Base-by-base conservation (phyloP, 192 early-diverging fungal genomes). In the Polychytrium aggregatum region DNA sequence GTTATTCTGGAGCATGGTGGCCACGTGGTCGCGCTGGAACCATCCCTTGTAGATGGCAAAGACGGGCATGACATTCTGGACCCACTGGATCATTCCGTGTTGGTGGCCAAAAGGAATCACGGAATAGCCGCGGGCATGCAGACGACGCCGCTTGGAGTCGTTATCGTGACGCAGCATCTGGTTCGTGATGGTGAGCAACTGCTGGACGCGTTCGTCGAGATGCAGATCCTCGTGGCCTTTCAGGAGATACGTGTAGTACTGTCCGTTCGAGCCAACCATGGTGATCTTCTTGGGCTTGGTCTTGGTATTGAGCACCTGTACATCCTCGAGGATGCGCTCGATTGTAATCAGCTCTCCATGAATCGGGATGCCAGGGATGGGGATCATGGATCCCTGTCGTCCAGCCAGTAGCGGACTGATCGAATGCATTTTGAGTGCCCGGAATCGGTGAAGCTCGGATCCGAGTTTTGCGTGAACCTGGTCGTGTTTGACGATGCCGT, bases 1-100 rank as follows among this genome's bases (percentile, higher is more conserved):
- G 39, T 76, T 78, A 53, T 24, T 36, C 43, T 56, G 59, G 50
- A 84, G 63, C 53, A 78, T 34, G 37, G 79, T 69, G 3, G 60
- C 65, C 52, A 77, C 50, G 55, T 81, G 50, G 47, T 87, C 74
- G 4, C 74, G 74, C 52, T 78, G 71, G 60, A 87, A 82, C 88
- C 86, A 88, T 33, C 74, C 71, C 33, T 80, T 76, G 45, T 83
- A 87, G 18, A 88, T 47, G 31, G 79, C 64, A 71, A 87, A 93
- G 35, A 98, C 42, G 13, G 81, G 82, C 0, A 74, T 67, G 3
- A 86, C 82, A 56, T 82, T 76, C 39, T 91, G 81, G 1, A 96
- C 86, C 94, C 91, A 98, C 51, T 96, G 83, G 50, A 96, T 84
- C 78, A 97, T 87, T 1, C 94, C 94, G 17, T 81, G 84, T 41